Evolutionary conservation across 345 rosid species (phyloP), one percentile per base, ranked within the genome.

Genomic region (Salix viminalis): DNA sequence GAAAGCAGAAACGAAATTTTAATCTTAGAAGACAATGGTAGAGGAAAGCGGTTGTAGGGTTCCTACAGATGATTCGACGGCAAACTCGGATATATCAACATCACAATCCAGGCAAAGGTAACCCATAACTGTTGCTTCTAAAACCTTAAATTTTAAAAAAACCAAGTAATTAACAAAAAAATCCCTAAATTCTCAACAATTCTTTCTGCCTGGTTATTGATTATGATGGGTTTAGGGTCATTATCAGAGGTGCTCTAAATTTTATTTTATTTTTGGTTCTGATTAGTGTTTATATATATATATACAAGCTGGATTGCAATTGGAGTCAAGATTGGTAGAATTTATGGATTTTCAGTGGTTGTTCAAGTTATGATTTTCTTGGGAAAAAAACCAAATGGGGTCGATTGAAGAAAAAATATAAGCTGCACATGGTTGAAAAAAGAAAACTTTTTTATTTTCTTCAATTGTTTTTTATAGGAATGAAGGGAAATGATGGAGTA

Each of bases 71-170:
- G 86, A 81, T 5, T 68, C 86, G n/a, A 28, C 82, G 71, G 64
- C 77, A 26, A 30, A 74, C 14, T 68, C 75, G 71, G 84, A 85
- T 72, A 44, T 77, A 48, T 84, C 89, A 30, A 41, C 79, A 54
- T 84, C 89, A 26, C 89, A 79, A 30, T 82, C 87, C 13, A 85
- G 89, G 82, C 90, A 85, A 83, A 85, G 94, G 93, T 91, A 74
- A 24, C 58, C 7, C 3, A 41, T 10, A 7, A 61, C 28, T 60
- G 65, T 60, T 60, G 19, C 12, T 21, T 7, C 24, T 4, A 1
- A 46, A 46, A 46, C 52, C 5, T 13, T 12, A 14, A 46, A 1
- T 46, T 12, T 34, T 32, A 41, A 14, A 2, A 44, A 14, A 13
- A 44, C 0, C 11, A 41, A 41, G 14, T 41, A 41, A 41, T 41